Base-by-base conservation (phyloP, 2,329 filamentous ascomycete species). In the Rhynchosporium agropyri region DNA sequence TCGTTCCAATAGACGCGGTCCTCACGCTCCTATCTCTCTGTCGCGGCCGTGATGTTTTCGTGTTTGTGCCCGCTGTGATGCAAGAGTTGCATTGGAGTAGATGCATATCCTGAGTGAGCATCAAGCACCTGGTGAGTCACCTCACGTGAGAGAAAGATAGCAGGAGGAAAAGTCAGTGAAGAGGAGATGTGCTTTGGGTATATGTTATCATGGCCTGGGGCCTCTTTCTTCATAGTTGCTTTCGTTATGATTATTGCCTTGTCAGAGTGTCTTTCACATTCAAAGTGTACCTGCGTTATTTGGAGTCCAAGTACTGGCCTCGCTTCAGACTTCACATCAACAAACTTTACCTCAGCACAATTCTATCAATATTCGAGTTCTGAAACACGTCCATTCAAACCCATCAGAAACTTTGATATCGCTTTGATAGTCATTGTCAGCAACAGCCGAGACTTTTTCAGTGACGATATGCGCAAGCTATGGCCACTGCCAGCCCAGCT, bases 11-110 rank as follows among this genome's bases (percentile, higher is more conserved):
- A 68, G 67, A 69, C 67, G 69, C 69, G 66, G 46, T 60, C 51
- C 38, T 49, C 60, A 59, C 62, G 64, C 40, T 49, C 46, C 42
- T 51, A 29, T 38, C 51, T 97, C 59, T 92, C 93, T 38, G 55
- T 63, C 65, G 58, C 65, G 66, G 67, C 67, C 69, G 70, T 68
- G 70, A 53, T 62, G 66, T 54, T 69, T 70, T 71, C 69, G 70
- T 67, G 70, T 70, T 69, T 69, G 57, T 65, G 33, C 61, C 56
- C 43, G 51, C 42, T 58, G 50, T 45, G 58, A 49, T 62, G 62
- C 57, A 63, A n/a, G 33, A 26, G 20, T 36, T 31, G 46, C 15
- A 20, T 20, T 20, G 45, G 20, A 51, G 51, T 42, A 62, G 38
- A 46, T 49, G 51, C 33, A 55, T 40, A 31, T 60, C 50, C 13